Evolutionary conservation across 306 rosid species (phyloP).

Genomic region (Dryas octopetala): DNA sequence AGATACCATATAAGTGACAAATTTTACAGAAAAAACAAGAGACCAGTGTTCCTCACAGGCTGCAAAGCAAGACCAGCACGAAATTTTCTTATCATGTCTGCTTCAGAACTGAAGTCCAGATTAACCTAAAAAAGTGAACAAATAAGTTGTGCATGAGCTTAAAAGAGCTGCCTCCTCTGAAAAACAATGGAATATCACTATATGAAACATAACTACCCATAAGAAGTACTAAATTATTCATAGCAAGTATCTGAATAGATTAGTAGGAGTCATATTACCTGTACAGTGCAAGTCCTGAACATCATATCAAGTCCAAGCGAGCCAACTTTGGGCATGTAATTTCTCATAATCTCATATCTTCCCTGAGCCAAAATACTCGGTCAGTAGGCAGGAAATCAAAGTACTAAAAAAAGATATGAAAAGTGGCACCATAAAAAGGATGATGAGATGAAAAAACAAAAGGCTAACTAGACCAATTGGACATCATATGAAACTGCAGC

Average conservation of each 20-base stretch:
- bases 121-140: slow-evolving; percentile 64
- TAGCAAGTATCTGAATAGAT: slow-evolving; percentile 11
- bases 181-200: slow-evolving; percentile 12
- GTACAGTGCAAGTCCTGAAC: slow-evolving; percentile 99
- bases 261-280: slow-evolving; percentile 51
- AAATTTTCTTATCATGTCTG: slow-evolving; percentile 90
- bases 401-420: neutral
- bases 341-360: slow-evolving; percentile 86
- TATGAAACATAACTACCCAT: neutral
- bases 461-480: neutral
- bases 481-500: neutral
- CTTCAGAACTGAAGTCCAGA: slow-evolving; percentile 94
- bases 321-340: slow-evolving; percentile 98
- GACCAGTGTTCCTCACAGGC: slow-evolving; percentile 66
- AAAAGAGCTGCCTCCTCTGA: slow-evolving; percentile 27
- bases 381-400: slow-evolving; percentile 36
- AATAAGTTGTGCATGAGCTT: slow-evolving; percentile 3
- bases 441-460: no score
- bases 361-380: slow-evolving; percentile 60
- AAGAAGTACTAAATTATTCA: neutral
- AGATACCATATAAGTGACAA: slow-evolving; percentile 26
- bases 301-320: slow-evolving; percentile 97
- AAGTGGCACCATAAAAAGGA: neutral
- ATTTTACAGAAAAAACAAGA: slow-evolving; percentile 20
- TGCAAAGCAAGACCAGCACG: slow-evolving; percentile 95